A percentile compares a stretch with the other conserved stretches of the same genome.
phyloP scores from a whole-genome alignment of 208 protist species.

The Naegleria lovaniensis region DNA sequence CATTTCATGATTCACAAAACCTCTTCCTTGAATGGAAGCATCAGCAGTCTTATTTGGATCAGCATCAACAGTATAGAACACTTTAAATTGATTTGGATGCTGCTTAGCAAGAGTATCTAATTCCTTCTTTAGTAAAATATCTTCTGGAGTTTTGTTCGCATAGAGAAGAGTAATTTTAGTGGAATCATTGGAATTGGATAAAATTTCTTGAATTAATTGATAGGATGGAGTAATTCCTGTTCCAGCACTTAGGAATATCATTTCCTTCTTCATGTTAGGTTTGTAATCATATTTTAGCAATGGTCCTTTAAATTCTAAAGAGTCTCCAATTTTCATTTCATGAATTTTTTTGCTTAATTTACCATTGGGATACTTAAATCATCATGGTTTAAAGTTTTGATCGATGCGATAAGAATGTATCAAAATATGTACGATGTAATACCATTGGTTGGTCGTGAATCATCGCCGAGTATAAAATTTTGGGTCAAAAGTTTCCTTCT shows the following conservation, averaged over 20 bases:
- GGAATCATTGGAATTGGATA: slow-evolving; percentile 31
- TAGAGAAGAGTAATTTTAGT: slow-evolving; percentile 30
- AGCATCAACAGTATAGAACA: slow-evolving; percentile 79
- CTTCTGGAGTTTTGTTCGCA: slow-evolving; percentile 16
- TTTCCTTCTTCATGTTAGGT: slow-evolving; percentile 37
- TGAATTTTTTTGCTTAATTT: slow-evolving; percentile 82
- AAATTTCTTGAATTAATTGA: slow-evolving; percentile 30
- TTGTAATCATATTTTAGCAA: slow-evolving; percentile 74
- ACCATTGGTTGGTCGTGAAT: too few relatives aligned
- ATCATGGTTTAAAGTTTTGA: too few relatives aligned
- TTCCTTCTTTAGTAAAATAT: slow-evolving; percentile 17
- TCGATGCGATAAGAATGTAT: too few relatives aligned
- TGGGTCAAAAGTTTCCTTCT: too few relatives aligned
- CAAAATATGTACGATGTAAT: too few relatives aligned
- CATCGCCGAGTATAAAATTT: too few relatives aligned
- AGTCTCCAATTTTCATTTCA: slow-evolving; percentile 76
- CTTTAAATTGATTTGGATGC: slow-evolving; percentile 75
- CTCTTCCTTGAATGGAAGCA: slow-evolving; percentile 27
- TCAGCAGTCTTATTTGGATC: slow-evolving; percentile 42
- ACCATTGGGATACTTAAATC: slow-evolving; percentile 61
- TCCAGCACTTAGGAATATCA: slow-evolving; percentile 46
- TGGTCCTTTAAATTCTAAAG: slow-evolving; percentile 77
- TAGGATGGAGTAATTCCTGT: slow-evolving; percentile 35
- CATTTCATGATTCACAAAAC: background rate
- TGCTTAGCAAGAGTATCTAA: slow-evolving; percentile 69